Percentiles rank a stretch among this genome's conserved stretches.
Evolutionary conservation across 2,329 filamentous ascomycete species (phyloP).

Genomic region (Pyrenophora graminea): DNA sequence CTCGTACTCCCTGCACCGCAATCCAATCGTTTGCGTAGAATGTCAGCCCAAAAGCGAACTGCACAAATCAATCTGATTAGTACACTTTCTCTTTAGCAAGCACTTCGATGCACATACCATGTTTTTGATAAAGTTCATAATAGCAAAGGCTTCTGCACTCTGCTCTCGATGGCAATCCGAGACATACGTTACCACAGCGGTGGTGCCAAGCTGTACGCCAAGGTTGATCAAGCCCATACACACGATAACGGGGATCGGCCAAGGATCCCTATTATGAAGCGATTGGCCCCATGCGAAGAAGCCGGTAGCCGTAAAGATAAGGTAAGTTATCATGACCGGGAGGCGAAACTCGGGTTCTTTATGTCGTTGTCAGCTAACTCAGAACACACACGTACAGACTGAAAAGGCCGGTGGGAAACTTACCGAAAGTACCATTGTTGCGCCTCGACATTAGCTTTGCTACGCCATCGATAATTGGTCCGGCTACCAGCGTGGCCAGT

Average conservation of each 20-base stretch:
- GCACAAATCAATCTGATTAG: no score
- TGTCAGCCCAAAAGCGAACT: conserved; percentile 29
- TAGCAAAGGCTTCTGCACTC: conserved; percentile 30
- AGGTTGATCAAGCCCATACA: conserved; percentile 34
- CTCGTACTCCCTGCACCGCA: conserved; percentile 22
- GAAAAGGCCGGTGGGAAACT: neutral
- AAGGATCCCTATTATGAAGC: conserved; percentile 23
- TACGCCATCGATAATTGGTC: conserved; percentile 25
- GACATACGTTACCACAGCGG: conserved; percentile 30
- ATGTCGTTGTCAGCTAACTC: neutral
- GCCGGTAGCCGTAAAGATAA: conserved; percentile 26
- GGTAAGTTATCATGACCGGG: conserved; percentile 29
- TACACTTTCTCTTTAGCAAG: no score
- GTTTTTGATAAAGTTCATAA: conserved; percentile 37
- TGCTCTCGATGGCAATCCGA: conserved; percentile 31
- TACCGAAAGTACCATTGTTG: conserved; percentile 30
- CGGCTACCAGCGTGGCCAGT: conserved; percentile 24
- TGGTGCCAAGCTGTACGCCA: conserved; percentile 29
- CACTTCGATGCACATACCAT: neutral
- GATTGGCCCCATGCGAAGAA: conserved; percentile 34
- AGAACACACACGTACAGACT: neutral
- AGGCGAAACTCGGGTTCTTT: conserved; percentile 34
- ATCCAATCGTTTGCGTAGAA: conserved; percentile 33
- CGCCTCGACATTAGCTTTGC: conserved; percentile 30
- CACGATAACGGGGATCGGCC: conserved; percentile 33